Conservation (phyloP, 2,329 filamentous ascomycete genomes). For the Claviceps pusilla region DNA sequence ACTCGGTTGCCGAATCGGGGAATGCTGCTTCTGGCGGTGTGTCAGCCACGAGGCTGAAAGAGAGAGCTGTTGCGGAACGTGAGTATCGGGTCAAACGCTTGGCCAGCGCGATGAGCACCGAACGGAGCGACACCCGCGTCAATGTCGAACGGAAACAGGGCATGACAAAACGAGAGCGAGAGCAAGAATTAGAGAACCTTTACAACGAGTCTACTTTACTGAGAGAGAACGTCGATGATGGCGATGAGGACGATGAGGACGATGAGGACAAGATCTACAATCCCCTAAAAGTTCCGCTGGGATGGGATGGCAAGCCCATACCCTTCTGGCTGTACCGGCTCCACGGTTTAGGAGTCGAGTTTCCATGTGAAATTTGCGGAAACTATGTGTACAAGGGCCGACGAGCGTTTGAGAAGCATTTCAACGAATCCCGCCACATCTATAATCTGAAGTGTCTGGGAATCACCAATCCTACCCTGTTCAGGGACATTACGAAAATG, state of each 20-base stretch:
- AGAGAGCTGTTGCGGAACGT: conserved; percentile 77
- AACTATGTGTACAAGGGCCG: conserved; percentile 99
- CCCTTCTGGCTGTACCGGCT: conserved; percentile 98
- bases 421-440: conserved; percentile 84
- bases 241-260: conserved; percentile 57
- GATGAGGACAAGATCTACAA: conserved; percentile 91
- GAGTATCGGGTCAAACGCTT: conserved; percentile 74
- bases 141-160: conserved; percentile 94
- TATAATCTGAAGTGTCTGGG: conserved; percentile 89
- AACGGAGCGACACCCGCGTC: conserved; percentile 75
- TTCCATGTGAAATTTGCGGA: conserved; percentile 89
- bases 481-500: conserved; percentile 86
- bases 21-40: conserved; percentile 13
- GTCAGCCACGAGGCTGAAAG: conserved; percentile 53
- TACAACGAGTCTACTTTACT: conserved; percentile 32
- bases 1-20: conserved; percentile 17
- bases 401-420: conserved; percentile 94
- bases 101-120: conserved; percentile 66
- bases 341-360: conserved; percentile 87
- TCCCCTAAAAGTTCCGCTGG: conserved; percentile 83
- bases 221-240: conserved; percentile 30
- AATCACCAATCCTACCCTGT: conserved; percentile 79
- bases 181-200: conserved; percentile 82
- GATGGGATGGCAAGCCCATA: conserved; percentile 98
- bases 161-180: conserved; percentile 91